Percentiles rank a stretch among this genome's conserved stretches.
These are phyloP conservation scores for Cyberlindnera japonica DNA, from an alignment of 805 yeast genomes.

Conservation along the genomic window DNA sequence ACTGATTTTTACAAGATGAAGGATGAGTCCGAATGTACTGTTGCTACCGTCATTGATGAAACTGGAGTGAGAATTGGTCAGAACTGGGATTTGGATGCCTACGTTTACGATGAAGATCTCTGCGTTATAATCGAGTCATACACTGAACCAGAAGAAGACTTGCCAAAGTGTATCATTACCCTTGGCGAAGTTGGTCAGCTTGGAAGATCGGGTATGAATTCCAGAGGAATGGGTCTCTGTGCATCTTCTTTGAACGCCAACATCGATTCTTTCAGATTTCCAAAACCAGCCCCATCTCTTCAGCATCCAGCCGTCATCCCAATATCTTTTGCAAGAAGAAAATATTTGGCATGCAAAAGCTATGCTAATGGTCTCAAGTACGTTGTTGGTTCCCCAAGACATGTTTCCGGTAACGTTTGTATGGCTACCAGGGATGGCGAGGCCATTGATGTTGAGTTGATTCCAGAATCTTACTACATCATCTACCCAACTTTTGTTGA, in stretches of 20 bases:
- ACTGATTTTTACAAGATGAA: slow-evolving; percentile 10
- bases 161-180: slow-evolving; percentile 14
- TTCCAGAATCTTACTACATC: slow-evolving; percentile 12
- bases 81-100: slow-evolving; percentile 16
- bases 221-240: slow-evolving; percentile 16
- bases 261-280: slow-evolving; percentile 14
- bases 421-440: slow-evolving; percentile 16
- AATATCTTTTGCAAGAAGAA: slow-evolving; percentile 15
- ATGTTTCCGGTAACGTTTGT: slow-evolving; percentile 13
- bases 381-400: slow-evolving; percentile 17
- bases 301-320: slow-evolving; percentile 14
- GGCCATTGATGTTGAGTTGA: slow-evolving; percentile 15
- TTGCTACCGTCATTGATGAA: slow-evolving; percentile 16
- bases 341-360: slow-evolving; percentile 14
- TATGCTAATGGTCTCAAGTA: slow-evolving; percentile 16
- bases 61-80: slow-evolving; percentile 17
- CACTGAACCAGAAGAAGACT: slow-evolving; percentile 14
- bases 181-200: slow-evolving; percentile 19
- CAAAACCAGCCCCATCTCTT: slow-evolving; percentile 6
- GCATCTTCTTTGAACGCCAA: slow-evolving; percentile 15
- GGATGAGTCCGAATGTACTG: slow-evolving; percentile 16
- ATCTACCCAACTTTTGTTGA: slow-evolving; percentile 17
- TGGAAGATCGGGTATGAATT: slow-evolving; percentile 20
- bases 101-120: slow-evolving; percentile 13
- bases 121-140: slow-evolving; percentile 13